A percentile compares a stretch with the other conserved stretches of the same genome.
Conservation (phyloP, 257 asterid genomes). For the Solanum sparsipilum region DNA sequence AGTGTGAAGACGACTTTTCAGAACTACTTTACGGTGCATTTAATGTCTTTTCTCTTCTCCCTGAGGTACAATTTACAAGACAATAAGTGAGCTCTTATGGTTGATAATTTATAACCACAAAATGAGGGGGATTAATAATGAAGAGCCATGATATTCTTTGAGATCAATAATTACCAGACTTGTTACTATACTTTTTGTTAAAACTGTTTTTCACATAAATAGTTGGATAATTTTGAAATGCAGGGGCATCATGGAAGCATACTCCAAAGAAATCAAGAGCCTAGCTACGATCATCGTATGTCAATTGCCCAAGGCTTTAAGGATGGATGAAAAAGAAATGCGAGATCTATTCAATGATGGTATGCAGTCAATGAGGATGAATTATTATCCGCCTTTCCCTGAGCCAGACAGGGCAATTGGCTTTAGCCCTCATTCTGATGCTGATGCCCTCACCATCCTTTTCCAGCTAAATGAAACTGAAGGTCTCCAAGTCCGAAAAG, state of each 20-base stretch:
- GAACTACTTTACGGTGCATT: too few relatives aligned
- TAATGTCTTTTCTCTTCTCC: too few relatives aligned
- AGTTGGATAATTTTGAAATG: background rate
- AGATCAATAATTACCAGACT: background rate
- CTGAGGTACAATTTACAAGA: too few relatives aligned
- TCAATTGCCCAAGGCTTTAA: constrained; percentile 28
- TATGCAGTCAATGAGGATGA: constrained; percentile 37
- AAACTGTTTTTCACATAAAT: background rate
- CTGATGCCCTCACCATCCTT: constrained; percentile 44
- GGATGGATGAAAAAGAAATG: constrained; percentile 28
- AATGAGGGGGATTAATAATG: too few relatives aligned
- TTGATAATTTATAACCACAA: too few relatives aligned
- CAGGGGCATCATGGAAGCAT: constrained; percentile 29
- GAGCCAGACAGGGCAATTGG: constrained; percentile 40
- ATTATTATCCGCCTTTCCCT: constrained; percentile 52
- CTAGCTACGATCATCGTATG: constrained; percentile 19
- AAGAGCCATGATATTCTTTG: too few relatives aligned
- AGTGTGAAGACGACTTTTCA: too few relatives aligned
- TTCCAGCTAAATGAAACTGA: constrained; percentile 37
- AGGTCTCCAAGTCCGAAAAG: constrained; percentile 37
- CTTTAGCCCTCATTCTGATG: constrained; percentile 42
- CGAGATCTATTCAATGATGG: constrained; percentile 23
- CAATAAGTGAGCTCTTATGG: too few relatives aligned
- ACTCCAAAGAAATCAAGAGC: constrained; percentile 19
- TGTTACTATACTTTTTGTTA: background rate